These are phyloP conservation scores for Macrocystidia cucumis DNA, from an alignment of 1,284 basidiomycete genomes.

Conservation along the genomic window DNA sequence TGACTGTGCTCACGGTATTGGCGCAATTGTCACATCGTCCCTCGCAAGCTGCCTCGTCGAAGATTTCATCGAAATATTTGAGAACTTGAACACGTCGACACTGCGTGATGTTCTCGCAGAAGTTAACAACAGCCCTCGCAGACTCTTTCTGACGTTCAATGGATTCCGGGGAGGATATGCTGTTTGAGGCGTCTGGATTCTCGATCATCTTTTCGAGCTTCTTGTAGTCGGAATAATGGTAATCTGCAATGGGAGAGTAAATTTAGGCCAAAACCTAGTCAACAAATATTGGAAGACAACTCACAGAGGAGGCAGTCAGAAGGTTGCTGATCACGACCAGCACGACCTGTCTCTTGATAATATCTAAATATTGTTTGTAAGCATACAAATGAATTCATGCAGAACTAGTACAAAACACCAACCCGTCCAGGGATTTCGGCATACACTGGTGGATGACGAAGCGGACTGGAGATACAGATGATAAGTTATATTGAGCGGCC, in stretches of 20 bases:
- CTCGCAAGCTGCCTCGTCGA: slow-evolving; percentile 50
- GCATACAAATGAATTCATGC: background rate
- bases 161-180: slow-evolving; percentile 20
- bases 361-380: slow-evolving; percentile 20
- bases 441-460: slow-evolving; percentile 40
- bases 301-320: slow-evolving; percentile 39
- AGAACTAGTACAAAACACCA: slow-evolving; percentile 8
- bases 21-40: slow-evolving; percentile 73
- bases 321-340: slow-evolving; percentile 37
- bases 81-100: slow-evolving; percentile 87
- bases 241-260: slow-evolving; percentile 20
- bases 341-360: slow-evolving; percentile 45
- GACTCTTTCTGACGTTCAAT: slow-evolving; percentile 29
- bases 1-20: slow-evolving; percentile 30
- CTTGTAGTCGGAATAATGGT: slow-evolving; percentile 27
- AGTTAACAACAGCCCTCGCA: slow-evolving; percentile 47
- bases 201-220: slow-evolving; percentile 30
- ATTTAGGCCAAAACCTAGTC: slow-evolving; percentile 1
- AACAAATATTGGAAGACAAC: slow-evolving; percentile 10
- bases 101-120: slow-evolving; percentile 76
- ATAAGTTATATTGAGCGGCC: slow-evolving; percentile 3
- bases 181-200: slow-evolving; percentile 21
- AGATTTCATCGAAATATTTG: slow-evolving; percentile 63
- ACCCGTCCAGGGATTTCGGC: slow-evolving; percentile 41
- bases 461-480: slow-evolving; percentile 24